Percentiles rank a stretch among this genome's conserved stretches.
These are phyloP conservation scores for Clonostachys solani DNA, from an alignment of 2,329 filamentous ascomycete genomes.

Conservation along the genomic window DNA sequence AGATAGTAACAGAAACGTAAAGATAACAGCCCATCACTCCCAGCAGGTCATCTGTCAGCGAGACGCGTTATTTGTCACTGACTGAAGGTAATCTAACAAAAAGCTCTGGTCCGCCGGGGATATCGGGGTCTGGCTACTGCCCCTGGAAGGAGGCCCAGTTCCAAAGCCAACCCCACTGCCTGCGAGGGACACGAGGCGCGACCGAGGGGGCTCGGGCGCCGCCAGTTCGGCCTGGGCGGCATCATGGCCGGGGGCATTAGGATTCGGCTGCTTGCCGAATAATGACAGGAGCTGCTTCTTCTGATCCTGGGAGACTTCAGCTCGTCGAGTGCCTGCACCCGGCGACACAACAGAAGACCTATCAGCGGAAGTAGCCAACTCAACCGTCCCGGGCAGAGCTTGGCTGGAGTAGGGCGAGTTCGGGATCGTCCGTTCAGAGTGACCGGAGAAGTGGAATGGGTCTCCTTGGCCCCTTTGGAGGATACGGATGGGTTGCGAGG, in stretches of 20 bases:
- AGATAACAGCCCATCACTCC: background rate
- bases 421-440: background rate
- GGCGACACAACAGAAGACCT: constrained; percentile 9
- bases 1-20: background rate
- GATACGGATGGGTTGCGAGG: constrained; percentile 16
- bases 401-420: constrained; percentile 1
- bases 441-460: constrained; percentile 5
- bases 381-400: constrained; percentile 1
- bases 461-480: constrained; percentile 25
- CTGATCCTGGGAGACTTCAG: constrained; percentile 17
- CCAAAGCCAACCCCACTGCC: background rate
- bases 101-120: constrained; percentile 73
- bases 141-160: constrained; percentile 24
- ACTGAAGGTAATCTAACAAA: constrained; percentile 69
- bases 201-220: constrained; percentile 2
- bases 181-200: background rate
- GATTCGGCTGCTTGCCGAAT: constrained; percentile 39
- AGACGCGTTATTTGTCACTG: constrained; percentile 35
- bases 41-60: constrained; percentile 12
- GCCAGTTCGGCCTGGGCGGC: background rate
- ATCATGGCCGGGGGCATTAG: background rate
- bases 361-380: constrained; percentile 10
- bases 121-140: constrained; percentile 49
- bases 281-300: constrained; percentile 52
- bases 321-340: constrained; percentile 6